Base-by-base conservation (phyloP, 768 basidiomycete species). In the Kockovaella imperatae region DNA sequence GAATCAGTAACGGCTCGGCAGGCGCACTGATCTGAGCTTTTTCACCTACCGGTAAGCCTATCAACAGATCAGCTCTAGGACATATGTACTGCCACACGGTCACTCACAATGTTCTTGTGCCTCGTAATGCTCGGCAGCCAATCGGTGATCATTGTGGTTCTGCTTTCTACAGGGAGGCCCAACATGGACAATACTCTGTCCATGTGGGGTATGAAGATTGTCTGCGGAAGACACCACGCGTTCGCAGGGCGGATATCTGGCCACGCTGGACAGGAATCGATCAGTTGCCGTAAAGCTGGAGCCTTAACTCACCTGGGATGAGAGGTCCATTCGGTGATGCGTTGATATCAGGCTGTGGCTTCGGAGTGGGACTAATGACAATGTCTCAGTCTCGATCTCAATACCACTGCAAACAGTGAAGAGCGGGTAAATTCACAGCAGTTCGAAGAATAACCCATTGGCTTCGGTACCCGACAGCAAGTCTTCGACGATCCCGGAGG, bases 151-250 rank as follows among this genome's bases (percentile, higher is more conserved):
- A 65, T 60, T 3, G 47, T 35, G 6, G 67, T 65, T 28, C 67
- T 44, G 18, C 54, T 56, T 34, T 65, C 64, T 0, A 65, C 56
- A 0, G 67, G 64, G 5, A 68, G 36, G 13, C 67, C 64, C 11
- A 68, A 46, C 6, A 56, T 41, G 4, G 43, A 25, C 24, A 68
- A 38, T 11, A 66, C 52, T 13, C 67, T 41, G 48, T 65, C 67
- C n/a, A 68, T 63, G 42, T 65, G 64, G 23, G 67, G 67, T 25
- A 68, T 47, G 50, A 68, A 68, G 31, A 68, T 52, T 5, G 42
- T 47, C 47, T 60, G 61, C 26, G 67, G 67, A 11, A 68, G 54
- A 40, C 63, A 68, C 52, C 56, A 68, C 3, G 60, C 61, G 39
- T 57, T 65, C 1, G 42, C 13, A 0, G 67, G 64, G 34, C 60